Conservation (phyloP, 805 yeast species). For the Jamesozyma rosinii region DNA sequence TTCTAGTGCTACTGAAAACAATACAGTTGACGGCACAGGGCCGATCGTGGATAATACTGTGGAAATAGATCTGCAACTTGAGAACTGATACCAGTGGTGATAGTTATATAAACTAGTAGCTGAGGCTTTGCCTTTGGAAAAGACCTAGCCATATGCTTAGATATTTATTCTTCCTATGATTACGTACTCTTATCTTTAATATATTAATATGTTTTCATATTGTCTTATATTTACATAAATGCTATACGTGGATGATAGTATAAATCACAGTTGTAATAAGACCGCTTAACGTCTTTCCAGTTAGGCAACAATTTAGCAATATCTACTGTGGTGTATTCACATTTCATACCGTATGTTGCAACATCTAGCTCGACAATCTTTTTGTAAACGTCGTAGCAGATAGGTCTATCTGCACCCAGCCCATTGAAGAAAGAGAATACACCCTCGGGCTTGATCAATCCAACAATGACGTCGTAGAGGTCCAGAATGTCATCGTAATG, state of each 20-base stretch:
- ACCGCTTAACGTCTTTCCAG: conserved; percentile 30
- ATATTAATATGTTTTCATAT: too few relatives aligned
- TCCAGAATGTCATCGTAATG: conserved; percentile 85
- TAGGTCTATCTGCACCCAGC: conserved; percentile 66
- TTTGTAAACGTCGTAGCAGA: conserved; percentile 76
- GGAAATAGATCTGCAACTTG: too few relatives aligned
- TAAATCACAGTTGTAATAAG: conserved; percentile 28
- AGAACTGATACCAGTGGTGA: too few relatives aligned
- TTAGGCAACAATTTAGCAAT: conserved; percentile 20
- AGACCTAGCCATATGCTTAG: too few relatives aligned
- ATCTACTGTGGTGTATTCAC: conserved; percentile 37
- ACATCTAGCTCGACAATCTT: conserved; percentile 74
- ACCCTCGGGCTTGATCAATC: conserved; percentile 73
- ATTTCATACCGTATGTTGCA: conserved; percentile 63
- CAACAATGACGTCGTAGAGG: conserved; percentile 71
- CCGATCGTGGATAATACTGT: too few relatives aligned
- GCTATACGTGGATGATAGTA: conserved; percentile 28
- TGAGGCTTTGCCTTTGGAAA: too few relatives aligned
- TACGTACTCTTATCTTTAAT: too few relatives aligned
- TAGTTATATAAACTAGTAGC: too few relatives aligned
- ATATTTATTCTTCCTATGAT: too few relatives aligned
- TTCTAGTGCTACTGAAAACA: background rate
- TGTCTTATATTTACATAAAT: conserved; percentile 14
- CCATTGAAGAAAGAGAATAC: conserved; percentile 89
- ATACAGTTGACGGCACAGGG: background rate